These are phyloP conservation scores for Eutypella sp. DNA, from an alignment of 2,329 filamentous ascomycete species.

Conservation along the genomic window DNA sequence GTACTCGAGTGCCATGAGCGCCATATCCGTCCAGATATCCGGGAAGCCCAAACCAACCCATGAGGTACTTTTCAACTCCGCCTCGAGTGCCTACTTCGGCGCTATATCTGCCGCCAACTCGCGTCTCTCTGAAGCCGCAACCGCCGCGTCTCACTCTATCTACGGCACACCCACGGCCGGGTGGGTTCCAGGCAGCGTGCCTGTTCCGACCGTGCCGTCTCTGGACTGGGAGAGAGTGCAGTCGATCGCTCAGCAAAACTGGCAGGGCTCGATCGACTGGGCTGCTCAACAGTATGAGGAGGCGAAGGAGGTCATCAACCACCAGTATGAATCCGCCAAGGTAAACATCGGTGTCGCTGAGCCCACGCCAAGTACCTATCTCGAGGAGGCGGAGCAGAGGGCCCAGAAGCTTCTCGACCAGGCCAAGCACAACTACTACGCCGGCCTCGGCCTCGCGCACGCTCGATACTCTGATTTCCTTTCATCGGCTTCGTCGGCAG, in stretches of 20 bases:
- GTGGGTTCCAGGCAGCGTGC: slow-evolving; percentile 22
- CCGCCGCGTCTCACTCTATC: slow-evolving; percentile 44
- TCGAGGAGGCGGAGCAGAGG: slow-evolving; percentile 31
- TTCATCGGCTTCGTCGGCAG: slow-evolving; percentile 63
- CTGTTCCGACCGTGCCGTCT: slow-evolving; percentile 30
- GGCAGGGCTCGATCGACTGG: slow-evolving; percentile 64
- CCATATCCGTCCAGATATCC: slow-evolving; percentile 61
- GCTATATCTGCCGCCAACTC: slow-evolving; percentile 59
- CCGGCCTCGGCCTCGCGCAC: slow-evolving; percentile 72
- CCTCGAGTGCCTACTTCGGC: slow-evolving; percentile 63
- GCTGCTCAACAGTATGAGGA: slow-evolving; percentile 68
- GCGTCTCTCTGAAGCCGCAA: slow-evolving; percentile 51
- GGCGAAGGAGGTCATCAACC: slow-evolving; percentile 62
- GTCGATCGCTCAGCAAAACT: slow-evolving; percentile 63
- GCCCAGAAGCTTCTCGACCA: slow-evolving; percentile 56
- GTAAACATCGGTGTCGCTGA: slow-evolving; percentile 59
- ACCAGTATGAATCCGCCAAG: slow-evolving; percentile 66
- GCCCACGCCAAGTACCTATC: slow-evolving; percentile 49
- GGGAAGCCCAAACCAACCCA: slow-evolving; percentile 66
- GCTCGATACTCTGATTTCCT: slow-evolving; percentile 74
- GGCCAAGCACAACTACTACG: slow-evolving; percentile 66
- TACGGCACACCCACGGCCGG: slow-evolving; percentile 44
- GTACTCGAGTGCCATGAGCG: slow-evolving; percentile 63
- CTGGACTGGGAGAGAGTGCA: slow-evolving; percentile 47
- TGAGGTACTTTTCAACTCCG: slow-evolving; percentile 63